These are phyloP conservation scores for Populus alba DNA, from an alignment of 345 rosid genomes.

Conservation along the genomic window DNA sequence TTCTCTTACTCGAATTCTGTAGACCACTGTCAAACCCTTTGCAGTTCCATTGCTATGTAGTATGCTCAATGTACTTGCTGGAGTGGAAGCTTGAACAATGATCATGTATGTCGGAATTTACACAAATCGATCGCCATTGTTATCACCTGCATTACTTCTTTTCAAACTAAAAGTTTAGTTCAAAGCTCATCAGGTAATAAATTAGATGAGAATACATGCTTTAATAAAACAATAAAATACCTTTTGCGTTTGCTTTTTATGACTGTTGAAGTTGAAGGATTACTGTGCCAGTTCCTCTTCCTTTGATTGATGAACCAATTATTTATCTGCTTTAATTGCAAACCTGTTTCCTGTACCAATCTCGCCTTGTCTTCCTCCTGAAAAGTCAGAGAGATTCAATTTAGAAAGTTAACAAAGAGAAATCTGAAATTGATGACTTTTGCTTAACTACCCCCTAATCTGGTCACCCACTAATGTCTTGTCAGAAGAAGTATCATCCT, in stretches of 20 bases:
- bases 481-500: slow-evolving; percentile 7
- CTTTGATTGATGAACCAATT: slow-evolving; percentile 99
- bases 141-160: slow-evolving; percentile 96
- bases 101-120: slow-evolving; percentile 13
- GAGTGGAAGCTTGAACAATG: background rate
- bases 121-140: slow-evolving; percentile 54
- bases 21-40: slow-evolving; percentile 7
- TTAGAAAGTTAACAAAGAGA: background rate
- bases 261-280: slow-evolving; percentile 77
- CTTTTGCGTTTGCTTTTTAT: slow-evolving; percentile 89
- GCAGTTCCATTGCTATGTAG: background rate
- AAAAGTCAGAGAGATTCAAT: slow-evolving; percentile 5
- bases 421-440: background rate
- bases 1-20: background rate
- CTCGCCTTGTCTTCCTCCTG: slow-evolving; percentile 99
- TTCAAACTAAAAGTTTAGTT: slow-evolving; percentile 42
- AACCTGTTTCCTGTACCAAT: slow-evolving; percentile 92
- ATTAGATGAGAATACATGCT: background rate
- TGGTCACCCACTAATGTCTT: slow-evolving; percentile 13
- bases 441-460: background rate
- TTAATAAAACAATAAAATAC: slow-evolving; percentile 32
- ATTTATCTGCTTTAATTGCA: slow-evolving; percentile 94
- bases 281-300: slow-evolving; percentile 97
- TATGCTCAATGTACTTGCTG: background rate
- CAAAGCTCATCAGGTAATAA: slow-evolving; percentile 22